These are phyloP conservation scores for Leccinum rimulosum DNA, from an alignment of 768 basidiomycete species.

Conservation along the genomic window DNA sequence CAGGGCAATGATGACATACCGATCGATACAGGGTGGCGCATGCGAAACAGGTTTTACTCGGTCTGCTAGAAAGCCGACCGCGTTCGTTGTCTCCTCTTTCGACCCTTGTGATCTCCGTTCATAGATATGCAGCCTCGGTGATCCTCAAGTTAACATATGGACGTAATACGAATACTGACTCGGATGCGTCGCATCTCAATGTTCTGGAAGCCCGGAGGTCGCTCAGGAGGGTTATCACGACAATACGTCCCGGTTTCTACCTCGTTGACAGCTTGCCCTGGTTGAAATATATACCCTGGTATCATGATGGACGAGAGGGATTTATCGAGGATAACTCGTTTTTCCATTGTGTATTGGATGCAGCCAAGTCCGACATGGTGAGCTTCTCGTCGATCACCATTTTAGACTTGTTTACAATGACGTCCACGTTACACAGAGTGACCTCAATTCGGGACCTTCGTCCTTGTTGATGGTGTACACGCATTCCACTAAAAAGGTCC, in stretches of 20 bases:
- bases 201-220: slow-evolving; percentile 19
- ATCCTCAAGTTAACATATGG: slow-evolving; percentile 16
- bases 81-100: slow-evolving; percentile 38
- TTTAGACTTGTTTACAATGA: neutral
- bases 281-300: slow-evolving; percentile 51
- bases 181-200: slow-evolving; percentile 15
- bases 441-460: slow-evolving; percentile 32
- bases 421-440: neutral
- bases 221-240: slow-evolving; percentile 16
- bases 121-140: slow-evolving; percentile 13
- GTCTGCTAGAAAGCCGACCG: slow-evolving; percentile 17
- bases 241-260: slow-evolving; percentile 30
- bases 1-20: slow-evolving; percentile 30
- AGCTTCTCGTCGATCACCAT: neutral
- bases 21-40: slow-evolving; percentile 37
- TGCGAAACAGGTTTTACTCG: slow-evolving; percentile 10
- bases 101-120: neutral
- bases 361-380: slow-evolving; percentile 44
- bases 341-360: slow-evolving; percentile 34
- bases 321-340: slow-evolving; percentile 41
- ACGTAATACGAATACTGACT: slow-evolving; percentile 10
- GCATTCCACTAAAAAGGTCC: too few relatives aligned
- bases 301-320: too few relatives aligned
- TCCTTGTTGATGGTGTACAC: slow-evolving; percentile 16
- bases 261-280: slow-evolving; percentile 34